These are phyloP conservation scores for Solanum appendiculatum DNA, from an alignment of 257 asterid genomes.

Conservation along the genomic window DNA sequence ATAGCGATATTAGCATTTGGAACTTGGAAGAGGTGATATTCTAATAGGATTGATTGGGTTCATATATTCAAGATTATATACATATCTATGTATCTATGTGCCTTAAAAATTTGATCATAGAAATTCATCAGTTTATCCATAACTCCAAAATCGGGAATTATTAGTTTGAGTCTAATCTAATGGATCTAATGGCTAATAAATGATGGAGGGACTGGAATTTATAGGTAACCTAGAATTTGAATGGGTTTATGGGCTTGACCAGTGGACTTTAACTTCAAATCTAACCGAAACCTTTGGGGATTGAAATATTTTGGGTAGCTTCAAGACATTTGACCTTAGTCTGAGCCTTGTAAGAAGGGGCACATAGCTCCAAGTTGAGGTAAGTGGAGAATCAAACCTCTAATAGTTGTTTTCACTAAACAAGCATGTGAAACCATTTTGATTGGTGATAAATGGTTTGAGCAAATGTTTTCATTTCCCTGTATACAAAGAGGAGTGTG, in stretches of 20 bases:
- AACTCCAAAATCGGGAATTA: not conserved
- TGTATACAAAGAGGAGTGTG: not conserved
- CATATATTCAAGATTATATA: not conserved
- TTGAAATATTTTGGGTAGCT: not conserved
- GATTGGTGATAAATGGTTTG: not conserved
- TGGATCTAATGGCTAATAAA: not conserved
- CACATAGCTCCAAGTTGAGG: not conserved
- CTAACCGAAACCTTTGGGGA: not conserved
- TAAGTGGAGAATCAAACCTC: not conserved
- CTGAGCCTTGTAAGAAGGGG: not conserved
- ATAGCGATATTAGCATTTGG: not conserved
- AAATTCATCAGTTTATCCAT: not conserved
- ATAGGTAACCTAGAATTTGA: not conserved
- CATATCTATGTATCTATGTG: not conserved
- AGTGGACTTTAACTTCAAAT: not conserved
- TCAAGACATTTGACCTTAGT: not conserved
- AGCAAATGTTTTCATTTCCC: not conserved
- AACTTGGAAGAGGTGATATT: not conserved
- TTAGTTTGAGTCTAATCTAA: not conserved
- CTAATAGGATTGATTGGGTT: not conserved
- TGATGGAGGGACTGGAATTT: not conserved
- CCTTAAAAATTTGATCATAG: not conserved
- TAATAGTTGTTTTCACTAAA: not conserved
- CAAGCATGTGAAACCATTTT: not conserved
- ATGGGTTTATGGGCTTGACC: not conserved